Evolutionary conservation across 2,329 filamentous ascomycete species (phyloP).

Genomic region (Ascocoryne sarcoides): DNA sequence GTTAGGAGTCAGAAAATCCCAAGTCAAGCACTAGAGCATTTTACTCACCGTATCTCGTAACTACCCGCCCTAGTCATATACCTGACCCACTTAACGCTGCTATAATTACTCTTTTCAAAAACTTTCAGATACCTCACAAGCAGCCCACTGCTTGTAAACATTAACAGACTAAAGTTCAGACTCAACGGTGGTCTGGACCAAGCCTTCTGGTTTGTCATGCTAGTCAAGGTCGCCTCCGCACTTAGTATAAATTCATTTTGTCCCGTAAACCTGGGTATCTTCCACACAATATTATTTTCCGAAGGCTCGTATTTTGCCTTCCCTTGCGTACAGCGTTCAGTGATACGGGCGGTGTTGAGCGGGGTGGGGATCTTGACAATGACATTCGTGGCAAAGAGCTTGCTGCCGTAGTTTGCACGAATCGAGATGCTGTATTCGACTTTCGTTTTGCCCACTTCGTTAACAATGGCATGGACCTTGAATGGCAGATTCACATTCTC

Average conservation of each 20-base stretch:
- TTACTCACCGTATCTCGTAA: slow-evolving; percentile 97
- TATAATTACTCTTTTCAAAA: slow-evolving; percentile 99
- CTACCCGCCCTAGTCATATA: slow-evolving; percentile 98
- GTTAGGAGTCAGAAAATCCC: no score
- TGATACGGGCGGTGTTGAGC: slow-evolving; percentile 90
- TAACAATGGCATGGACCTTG: slow-evolving; percentile 97
- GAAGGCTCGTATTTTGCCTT: slow-evolving; percentile 98
- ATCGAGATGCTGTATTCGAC: slow-evolving; percentile 98
- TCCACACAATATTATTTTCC: slow-evolving; percentile 98
- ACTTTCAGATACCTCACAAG: slow-evolving; percentile 94
- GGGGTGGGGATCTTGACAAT: slow-evolving; percentile 90
- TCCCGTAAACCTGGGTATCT: slow-evolving; percentile 97
- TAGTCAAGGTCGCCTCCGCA: slow-evolving; percentile 85
- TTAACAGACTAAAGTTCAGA: slow-evolving; percentile 85
- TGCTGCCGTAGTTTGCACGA: slow-evolving; percentile 91
- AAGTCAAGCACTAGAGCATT: no score
- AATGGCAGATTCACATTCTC: slow-evolving; percentile 98
- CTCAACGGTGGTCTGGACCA: slow-evolving; percentile 92
- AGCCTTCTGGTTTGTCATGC: slow-evolving; percentile 96
- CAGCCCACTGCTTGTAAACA: slow-evolving; percentile 95
- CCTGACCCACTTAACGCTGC: slow-evolving; percentile 96
- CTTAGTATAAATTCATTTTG: slow-evolving; percentile 93
- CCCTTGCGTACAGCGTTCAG: slow-evolving; percentile 85
- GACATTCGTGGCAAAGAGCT: slow-evolving; percentile 96
- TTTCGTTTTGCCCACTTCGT: slow-evolving; percentile 92